phyloP scores from a whole-genome alignment of 495 filamentous ascomycete genomes.

The Gamarada debralockiae region DNA sequence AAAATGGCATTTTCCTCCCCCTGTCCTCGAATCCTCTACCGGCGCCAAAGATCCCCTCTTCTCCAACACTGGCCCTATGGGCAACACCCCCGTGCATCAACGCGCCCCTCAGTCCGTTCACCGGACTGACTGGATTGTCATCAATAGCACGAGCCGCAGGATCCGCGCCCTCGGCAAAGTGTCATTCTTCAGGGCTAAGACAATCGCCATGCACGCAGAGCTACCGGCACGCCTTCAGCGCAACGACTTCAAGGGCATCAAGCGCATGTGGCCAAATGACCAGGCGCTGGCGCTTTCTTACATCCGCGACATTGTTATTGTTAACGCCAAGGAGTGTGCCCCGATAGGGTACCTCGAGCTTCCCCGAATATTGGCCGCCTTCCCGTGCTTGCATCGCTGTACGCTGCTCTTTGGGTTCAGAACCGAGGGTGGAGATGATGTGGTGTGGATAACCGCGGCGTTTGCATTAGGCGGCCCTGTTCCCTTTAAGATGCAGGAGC shows the following conservation, averaged over 20 bases:
- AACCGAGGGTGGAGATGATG: neutral
- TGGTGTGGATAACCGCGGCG: neutral
- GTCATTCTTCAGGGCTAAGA: slow-evolving; percentile 2
- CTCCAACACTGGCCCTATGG: neutral
- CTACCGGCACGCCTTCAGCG: neutral
- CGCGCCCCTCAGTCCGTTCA: neutral
- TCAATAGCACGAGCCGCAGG: slow-evolving; percentile 2
- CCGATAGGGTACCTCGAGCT: neutral
- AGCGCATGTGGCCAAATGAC: neutral
- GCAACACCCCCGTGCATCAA: neutral
- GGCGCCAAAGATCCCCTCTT: neutral
- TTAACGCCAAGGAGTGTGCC: neutral
- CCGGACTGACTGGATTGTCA: slow-evolving; percentile 1
- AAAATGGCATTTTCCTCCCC: neutral
- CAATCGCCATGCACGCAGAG: neutral
- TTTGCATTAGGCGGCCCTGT: neutral
- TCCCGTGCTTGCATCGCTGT: slow-evolving; percentile 1
- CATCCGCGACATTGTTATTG: slow-evolving; percentile 4
- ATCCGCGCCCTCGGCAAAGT: neutral
- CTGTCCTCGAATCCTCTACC: neutral
- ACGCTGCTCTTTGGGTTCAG: slow-evolving; percentile 5
- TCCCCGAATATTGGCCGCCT: neutral
- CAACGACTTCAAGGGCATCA: neutral
- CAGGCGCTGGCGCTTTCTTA: slow-evolving; percentile 1
- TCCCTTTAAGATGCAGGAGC: neutral